A percentile compares a stretch with the other conserved stretches of the same genome.
Conservation (phyloP, 176 grass and related monocot species). For the Tillandsia leiboldiana region DNA sequence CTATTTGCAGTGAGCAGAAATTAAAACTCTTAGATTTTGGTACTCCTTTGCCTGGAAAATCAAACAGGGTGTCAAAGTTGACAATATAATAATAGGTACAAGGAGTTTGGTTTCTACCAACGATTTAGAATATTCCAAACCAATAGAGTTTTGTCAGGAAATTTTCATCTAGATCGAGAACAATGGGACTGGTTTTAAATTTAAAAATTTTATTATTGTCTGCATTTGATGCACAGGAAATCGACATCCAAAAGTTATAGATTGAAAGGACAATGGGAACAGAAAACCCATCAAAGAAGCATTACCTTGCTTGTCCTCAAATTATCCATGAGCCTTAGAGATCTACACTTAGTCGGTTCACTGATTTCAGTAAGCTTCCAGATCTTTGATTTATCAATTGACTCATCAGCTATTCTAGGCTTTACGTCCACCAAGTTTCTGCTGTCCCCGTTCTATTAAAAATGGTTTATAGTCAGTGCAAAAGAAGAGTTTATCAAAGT, state of each 20-base stretch:
- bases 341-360: conserved; percentile 80
- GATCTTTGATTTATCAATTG: conserved; percentile 77
- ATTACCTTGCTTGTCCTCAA: conserved; percentile 80
- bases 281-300: neutral
- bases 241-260: neutral
- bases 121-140: too few species aligned
- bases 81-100: too few species aligned
- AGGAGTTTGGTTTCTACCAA: too few species aligned
- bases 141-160: too few species aligned
- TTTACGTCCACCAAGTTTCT: conserved; percentile 86
- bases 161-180: too few species aligned
- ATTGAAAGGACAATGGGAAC: neutral
- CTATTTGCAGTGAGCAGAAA: too few species aligned
- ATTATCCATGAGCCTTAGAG: conserved; percentile 75
- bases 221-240: neutral
- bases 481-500: neutral
- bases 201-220: too few species aligned
- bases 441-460: conserved; percentile 72
- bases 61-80: too few species aligned
- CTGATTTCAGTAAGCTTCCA: conserved; percentile 97
- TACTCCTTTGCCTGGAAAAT: too few species aligned
- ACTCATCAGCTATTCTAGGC: conserved; percentile 84
- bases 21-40: too few species aligned
- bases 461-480: conserved; percentile 6
- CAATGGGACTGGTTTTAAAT: too few species aligned